Evolutionary conservation across 495 filamentous ascomycete genomes (phyloP), one percentile per base, ranked within the genome.

Genomic region (Monascus purpureus): DNA sequence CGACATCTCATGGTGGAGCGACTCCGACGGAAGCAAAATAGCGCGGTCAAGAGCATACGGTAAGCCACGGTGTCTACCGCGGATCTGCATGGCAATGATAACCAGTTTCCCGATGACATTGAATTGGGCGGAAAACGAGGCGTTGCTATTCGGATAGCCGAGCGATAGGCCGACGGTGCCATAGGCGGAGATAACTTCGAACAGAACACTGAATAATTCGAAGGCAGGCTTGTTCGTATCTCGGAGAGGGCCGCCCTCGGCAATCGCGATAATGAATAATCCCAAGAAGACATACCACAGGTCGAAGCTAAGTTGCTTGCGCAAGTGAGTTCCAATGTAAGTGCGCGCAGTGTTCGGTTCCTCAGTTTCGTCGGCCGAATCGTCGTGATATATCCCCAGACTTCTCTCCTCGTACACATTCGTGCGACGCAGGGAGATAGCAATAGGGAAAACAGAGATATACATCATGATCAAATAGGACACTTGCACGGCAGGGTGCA

Each of bases 391-490:
- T 13, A 96, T 71, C 1, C 88, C 88, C 7, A 96, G 70, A 33
- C 82, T 87, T 44, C 80, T 80, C 50, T 96, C 88, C 53, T 96
- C 88, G 63, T 96, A 96, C 7, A 94, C 87, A 52, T 96, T 96
- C 22, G 88, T 95, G 31, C 82, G 70, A 36, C 88, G 80, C 44
- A 95, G 74, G 17, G 80, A 88, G 36, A 96, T 94, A 39, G 88
- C 88, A 43, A 95, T 88, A 16, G 88, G 88, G 44, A 93, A 84
- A 25, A 93, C 82, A 28, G 88, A 93, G 39, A 96, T 96, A 52
- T 96, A 96, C 88, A 96, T 96, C 88, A 96, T 96, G 55, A 96
- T 75, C 55, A 94, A 55, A 60, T 93, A 95, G 12, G 85, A 93
- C 3, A 90, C 81, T 46, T 96, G 88, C 8, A 94, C 84, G 1